Conservation (phyloP, 1,284 basidiomycete genomes). For the Microbotryum lychnidis-dioicae region DNA sequence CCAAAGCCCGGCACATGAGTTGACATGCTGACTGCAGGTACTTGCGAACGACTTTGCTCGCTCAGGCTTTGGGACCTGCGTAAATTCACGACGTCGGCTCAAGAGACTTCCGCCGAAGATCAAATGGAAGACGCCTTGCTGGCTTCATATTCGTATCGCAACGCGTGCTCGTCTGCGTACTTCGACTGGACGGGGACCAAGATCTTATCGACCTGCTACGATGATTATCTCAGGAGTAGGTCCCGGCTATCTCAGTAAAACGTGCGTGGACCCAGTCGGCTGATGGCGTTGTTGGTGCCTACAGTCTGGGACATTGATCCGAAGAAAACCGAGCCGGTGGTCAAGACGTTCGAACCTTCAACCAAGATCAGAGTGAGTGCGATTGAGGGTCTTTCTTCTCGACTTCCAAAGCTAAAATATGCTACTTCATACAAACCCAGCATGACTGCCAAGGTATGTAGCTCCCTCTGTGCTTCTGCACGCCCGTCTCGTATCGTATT, state of each 20-base stretch:
- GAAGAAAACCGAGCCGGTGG: conserved; percentile 20
- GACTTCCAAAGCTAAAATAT: background rate
- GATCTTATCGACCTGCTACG: conserved; percentile 44
- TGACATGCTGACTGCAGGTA: background rate
- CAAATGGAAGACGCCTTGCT: conserved; percentile 16
- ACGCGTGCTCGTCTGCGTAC: conserved; percentile 44
- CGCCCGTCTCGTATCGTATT: background rate
- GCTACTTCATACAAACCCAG: too few relatives aligned
- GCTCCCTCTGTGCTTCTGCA: background rate
- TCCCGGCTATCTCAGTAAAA: background rate
- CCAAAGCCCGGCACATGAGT: too few relatives aligned
- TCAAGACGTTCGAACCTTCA: background rate
- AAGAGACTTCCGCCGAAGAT: conserved; percentile 1
- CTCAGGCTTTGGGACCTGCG: conserved; percentile 32
- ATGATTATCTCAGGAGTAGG: conserved; percentile 42
- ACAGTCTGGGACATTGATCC: conserved; percentile 43
- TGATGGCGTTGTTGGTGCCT: background rate
- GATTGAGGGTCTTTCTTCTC: background rate
- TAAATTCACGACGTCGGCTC: conserved; percentile 13
- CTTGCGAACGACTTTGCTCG: background rate
- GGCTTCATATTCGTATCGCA: conserved; percentile 40
- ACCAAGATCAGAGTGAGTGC: background rate
- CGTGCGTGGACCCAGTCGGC: background rate
- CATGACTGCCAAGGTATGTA: conserved; percentile 44
- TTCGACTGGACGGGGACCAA: conserved; percentile 44